Base-by-base conservation (phyloP, 108 stramenopile genomes). In the Discostella pseudostelligera region DNA sequence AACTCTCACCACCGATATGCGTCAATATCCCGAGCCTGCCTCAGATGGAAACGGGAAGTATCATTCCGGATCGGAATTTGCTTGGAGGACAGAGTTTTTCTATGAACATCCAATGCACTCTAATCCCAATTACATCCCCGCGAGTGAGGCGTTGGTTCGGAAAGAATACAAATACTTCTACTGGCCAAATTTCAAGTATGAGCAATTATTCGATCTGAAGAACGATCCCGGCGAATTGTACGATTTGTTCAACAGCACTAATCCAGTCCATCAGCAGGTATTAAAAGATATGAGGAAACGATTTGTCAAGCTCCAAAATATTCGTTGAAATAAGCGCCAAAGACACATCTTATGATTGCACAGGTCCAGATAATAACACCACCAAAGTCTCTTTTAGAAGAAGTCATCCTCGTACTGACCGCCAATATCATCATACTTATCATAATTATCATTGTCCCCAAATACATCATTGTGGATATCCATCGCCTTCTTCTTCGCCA, bases 391-490 rank as follows among this genome's bases (percentile, higher is more conserved):
- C 21, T 21, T 36, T 89, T 84, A 95, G 74, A 95, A 95, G 79
- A 92, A 92, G 43, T 72, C 86, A 70, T 92, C 90, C 64, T 95
- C 91, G 62, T 90, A 95, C 4, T 81, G 67, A 17, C 83, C 94
- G 20, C 91, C 94, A 11, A 87, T 82, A 40, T 88, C 84, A 75
- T 95, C 93, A 67, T 90, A 91, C 11, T 81, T 50, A 63, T 95
- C 94, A 64, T 85, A 95, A 29, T 84, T 56, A 69, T 95, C 83
- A 54, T 80, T 87, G 48, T 92, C 91, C 29, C 94, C 94, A 82
- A 87, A 95, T n/a, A 86, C 66, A 29, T 95, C 94, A 50, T 77
- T 56, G 48, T 83, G 65, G 13, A 87, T 77, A 46, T 87, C 78
- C 76, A 84, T 61, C 7, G 91, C 91, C 76, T 93, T 91, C 60